Evolutionary conservation across 768 basidiomycete genomes (phyloP), one percentile per base, ranked within the genome.

Genomic region (Trametes cingulata): DNA sequence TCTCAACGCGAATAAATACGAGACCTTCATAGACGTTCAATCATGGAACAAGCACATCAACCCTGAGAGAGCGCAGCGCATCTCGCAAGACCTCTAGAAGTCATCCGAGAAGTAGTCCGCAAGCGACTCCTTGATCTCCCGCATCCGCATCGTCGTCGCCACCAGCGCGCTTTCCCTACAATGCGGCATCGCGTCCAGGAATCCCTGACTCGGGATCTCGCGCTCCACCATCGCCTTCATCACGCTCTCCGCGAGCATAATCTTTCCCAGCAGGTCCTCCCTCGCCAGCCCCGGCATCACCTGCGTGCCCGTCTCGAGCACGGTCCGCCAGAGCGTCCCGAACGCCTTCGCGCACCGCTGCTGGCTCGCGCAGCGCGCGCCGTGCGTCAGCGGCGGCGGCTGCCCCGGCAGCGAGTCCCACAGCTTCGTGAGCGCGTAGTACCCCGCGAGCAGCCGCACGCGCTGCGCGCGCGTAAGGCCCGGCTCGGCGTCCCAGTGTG

Each of bases 391-490:
- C 35, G 66, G 56, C 17, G 82, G 83, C 13, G 82, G 74, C 29
- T 72, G 74, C 43, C 62, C 67, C 5, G 78, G 76, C 7, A 84
- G 74, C 17, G 74, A 71, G 47, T 81, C 78, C 73, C 78, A 78
- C 29, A 78, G 68, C 56, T 76, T 74, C 6, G 74, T 74, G 24
- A 84, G 75, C 36, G 77, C 75, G 66, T 84, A 81, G 66, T 80
- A 78, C 15, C 84, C 84, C 24, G 80, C 81, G 8, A 85, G 69
- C 40, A 85, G 71, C 39, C 82, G 80, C 33, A 83, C 75, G 10
- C 79, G 75, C 61, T 84, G 82, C n/a, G 77, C 69, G 13, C 79
- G 74, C 24, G 76, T 75, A 36, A 85, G 72, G n/a, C 66, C 66
- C n/a, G 70, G 64, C 53, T 83, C 82, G 8, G 72, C 61, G 49